phyloP scores from a whole-genome alignment of 1,284 basidiomycete genomes.

The Microbotryum silenes-acaulis region DNA sequence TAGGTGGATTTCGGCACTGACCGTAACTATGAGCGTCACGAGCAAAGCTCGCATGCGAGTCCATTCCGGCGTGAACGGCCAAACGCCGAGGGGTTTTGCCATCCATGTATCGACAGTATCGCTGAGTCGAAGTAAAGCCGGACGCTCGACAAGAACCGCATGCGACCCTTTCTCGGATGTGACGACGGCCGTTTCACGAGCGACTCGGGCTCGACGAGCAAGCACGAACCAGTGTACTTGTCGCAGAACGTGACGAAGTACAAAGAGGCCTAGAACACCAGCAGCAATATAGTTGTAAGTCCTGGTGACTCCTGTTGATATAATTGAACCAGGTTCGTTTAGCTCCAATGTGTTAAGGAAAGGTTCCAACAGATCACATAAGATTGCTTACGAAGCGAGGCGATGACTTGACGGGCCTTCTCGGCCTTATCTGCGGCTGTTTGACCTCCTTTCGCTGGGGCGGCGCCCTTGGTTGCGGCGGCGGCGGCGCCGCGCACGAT shows the following conservation, averaged over 20 bases:
- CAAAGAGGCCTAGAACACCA: slow-evolving; percentile 11
- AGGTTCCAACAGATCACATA: not conserved
- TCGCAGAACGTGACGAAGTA: slow-evolving; percentile 21
- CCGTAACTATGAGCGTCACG: not conserved
- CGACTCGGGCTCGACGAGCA: not conserved
- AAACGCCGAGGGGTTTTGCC: not conserved
- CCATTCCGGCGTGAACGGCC: slow-evolving; percentile 6
- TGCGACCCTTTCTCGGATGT: not conserved
- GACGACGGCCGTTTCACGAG: not conserved
- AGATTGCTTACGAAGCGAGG: slow-evolving; percentile 5
- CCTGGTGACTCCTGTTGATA: slow-evolving; percentile 9
- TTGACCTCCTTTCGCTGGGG: not conserved
- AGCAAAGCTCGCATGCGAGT: slow-evolving; percentile 11
- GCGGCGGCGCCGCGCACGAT: no score
- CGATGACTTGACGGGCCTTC: slow-evolving; percentile 10
- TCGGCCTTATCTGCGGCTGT: not conserved
- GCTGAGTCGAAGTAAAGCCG: not conserved
- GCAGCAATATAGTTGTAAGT: slow-evolving; percentile 14
- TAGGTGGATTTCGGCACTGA: slow-evolving; percentile 11
- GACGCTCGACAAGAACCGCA: not conserved
- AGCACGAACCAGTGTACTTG: not conserved
- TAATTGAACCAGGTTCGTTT: not conserved
- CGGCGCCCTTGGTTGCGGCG: no score
- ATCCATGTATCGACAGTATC: slow-evolving; percentile 5
- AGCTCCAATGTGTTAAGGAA: not conserved